A percentile compares a stretch with the other conserved stretches of the same genome.
These are phyloP conservation scores for Lentinula boryana DNA, from an alignment of 768 basidiomycete species.

Conservation along the genomic window DNA sequence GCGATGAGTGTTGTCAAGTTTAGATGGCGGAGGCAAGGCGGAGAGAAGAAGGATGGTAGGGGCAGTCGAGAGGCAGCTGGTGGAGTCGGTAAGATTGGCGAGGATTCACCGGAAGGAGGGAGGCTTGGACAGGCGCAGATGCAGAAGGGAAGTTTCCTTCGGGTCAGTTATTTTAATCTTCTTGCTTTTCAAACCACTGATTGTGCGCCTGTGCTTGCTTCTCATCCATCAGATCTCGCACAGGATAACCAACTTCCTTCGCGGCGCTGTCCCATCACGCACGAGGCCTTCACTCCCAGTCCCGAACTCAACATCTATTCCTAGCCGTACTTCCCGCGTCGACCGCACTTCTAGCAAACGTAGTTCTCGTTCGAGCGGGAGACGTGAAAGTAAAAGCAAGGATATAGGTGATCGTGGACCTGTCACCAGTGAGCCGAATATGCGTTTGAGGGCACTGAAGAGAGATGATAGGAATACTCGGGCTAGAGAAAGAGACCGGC, in stretches of 20 bases:
- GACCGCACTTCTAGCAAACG: background rate
- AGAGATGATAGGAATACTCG: background rate
- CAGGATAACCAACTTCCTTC: background rate
- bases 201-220: background rate
- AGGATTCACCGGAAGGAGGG: background rate
- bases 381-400: background rate
- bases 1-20: conserved; percentile 67
- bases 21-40: conserved; percentile 35
- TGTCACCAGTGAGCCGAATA: background rate
- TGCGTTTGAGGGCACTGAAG: background rate
- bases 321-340: background rate
- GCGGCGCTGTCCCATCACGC: background rate
- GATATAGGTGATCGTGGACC: background rate
- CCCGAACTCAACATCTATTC: background rate
- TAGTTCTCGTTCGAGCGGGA: background rate
- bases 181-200: background rate
- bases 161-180: background rate
- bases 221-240: background rate
- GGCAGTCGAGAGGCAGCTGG: background rate
- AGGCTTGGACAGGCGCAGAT: too few relatives aligned
- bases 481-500: background rate
- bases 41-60: conserved; percentile 27
- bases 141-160: background rate
- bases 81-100: background rate
- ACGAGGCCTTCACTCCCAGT: background rate